Evolutionary conservation across 768 basidiomycete species (phyloP).

Genomic region (Rhodotorula taiwanensis): DNA sequence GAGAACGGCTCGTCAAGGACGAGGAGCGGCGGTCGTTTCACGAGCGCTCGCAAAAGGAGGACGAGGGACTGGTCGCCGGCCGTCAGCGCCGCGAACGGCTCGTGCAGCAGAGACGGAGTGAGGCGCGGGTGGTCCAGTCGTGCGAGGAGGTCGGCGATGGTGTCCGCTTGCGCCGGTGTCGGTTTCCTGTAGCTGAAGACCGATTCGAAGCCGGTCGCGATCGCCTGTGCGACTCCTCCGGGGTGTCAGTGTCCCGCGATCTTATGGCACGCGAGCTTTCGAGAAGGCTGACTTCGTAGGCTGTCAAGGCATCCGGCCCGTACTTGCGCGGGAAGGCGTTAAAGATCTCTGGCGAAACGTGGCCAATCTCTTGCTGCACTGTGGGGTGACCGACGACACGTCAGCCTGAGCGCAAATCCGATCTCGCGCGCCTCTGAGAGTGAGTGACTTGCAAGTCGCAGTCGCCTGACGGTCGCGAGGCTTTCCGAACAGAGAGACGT

Average conservation of each 20-base stretch:
- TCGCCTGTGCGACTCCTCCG: slow-evolving; percentile 55
- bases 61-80: slow-evolving; percentile 72
- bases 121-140: slow-evolving; percentile 49
- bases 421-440: neutral
- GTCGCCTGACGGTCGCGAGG: slow-evolving; percentile 65
- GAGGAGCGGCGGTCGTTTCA: slow-evolving; percentile 64
- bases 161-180: slow-evolving; percentile 47
- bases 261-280: neutral
- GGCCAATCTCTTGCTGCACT: slow-evolving; percentile 63
- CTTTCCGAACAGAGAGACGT: slow-evolving; percentile 57
- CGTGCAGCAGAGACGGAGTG: slow-evolving; percentile 48
- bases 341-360: slow-evolving; percentile 80
- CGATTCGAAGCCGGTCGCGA: slow-evolving; percentile 86
- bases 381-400: slow-evolving; percentile 34
- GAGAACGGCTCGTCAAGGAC: slow-evolving; percentile 88
- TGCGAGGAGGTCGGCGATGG: slow-evolving; percentile 57
- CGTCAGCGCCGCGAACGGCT: slow-evolving; percentile 59
- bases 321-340: slow-evolving; percentile 67
- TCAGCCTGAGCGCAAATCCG: neutral
- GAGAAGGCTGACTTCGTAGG: slow-evolving; percentile 50
- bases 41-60: slow-evolving; percentile 77
- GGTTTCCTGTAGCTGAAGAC: slow-evolving; percentile 58
- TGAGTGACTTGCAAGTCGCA: slow-evolving; percentile 41
- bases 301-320: slow-evolving; percentile 26
- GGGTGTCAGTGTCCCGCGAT: neutral